These are phyloP conservation scores for Tetradesmus lagerheimii DNA, from an alignment of 139 green algal species.

Conservation along the genomic window DNA sequence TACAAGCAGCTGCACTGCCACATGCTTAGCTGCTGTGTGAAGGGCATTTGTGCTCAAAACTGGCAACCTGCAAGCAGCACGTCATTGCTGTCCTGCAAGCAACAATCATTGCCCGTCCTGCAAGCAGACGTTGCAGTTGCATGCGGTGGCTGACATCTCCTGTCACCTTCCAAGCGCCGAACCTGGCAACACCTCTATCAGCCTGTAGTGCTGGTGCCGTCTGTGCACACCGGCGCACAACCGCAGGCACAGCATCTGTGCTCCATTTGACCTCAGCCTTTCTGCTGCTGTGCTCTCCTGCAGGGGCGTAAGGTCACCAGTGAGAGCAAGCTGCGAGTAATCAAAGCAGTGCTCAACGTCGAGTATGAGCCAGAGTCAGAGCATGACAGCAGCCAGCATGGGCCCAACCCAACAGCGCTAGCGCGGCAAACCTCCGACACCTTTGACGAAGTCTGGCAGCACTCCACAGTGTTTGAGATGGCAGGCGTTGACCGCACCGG, in stretches of 20 bases:
- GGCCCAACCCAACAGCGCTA: background rate
- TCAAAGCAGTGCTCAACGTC: constrained; percentile 61
- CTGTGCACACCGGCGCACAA: background rate
- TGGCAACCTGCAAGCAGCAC: background rate
- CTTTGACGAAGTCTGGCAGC: constrained; percentile 39
- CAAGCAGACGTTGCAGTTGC: background rate
- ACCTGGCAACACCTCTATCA: too few relatives aligned
- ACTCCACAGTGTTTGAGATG: constrained; percentile 91
- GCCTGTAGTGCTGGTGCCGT: too few relatives aligned
- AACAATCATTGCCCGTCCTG: background rate
- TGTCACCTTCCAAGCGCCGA: too few relatives aligned
- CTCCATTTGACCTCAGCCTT: background rate
- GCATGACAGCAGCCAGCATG: constrained; percentile 37
- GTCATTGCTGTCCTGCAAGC: background rate
- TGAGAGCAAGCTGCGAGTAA: constrained; percentile 81
- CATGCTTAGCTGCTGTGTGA: background rate
- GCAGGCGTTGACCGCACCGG: constrained; percentile 84
- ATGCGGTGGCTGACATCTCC: too few relatives aligned
- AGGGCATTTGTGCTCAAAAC: background rate
- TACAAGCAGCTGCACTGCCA: background rate
- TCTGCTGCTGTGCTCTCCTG: background rate
- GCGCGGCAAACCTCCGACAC: background rate
- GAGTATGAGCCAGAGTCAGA: constrained; percentile 40
- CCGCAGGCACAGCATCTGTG: too few relatives aligned
- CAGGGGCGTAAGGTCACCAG: constrained; percentile 78